Conservation (phyloP, 2,329 filamentous ascomycete species). For the Tricladium varicosporioides region DNA sequence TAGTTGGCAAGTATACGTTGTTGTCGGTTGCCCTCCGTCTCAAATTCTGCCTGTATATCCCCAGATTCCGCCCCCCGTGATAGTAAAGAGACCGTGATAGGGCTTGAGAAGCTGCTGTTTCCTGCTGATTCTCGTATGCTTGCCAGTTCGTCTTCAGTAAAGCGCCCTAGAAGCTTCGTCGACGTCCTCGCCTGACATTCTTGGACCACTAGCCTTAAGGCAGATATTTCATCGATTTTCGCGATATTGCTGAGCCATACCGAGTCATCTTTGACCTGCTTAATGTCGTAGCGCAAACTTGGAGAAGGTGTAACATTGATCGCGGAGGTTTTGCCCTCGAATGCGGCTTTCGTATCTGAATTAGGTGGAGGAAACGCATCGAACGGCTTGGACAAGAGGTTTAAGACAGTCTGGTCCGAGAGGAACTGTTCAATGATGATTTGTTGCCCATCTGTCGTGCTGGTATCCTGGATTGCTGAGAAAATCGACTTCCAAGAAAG, state of each 20-base stretch:
- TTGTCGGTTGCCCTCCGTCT: slow-evolving; percentile 59
- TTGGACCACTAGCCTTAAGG: slow-evolving; percentile 74
- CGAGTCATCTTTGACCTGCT: slow-evolving; percentile 79
- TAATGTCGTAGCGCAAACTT: slow-evolving; percentile 68
- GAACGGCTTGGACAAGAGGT: slow-evolving; percentile 66
- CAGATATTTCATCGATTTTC: slow-evolving; percentile 76
- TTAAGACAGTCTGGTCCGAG: slow-evolving; percentile 63
- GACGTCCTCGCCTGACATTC: slow-evolving; percentile 82
- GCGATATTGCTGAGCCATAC: slow-evolving; percentile 80
- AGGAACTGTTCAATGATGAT: slow-evolving; percentile 62
- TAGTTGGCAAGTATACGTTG: slow-evolving; percentile 70
- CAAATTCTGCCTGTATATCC: slow-evolving; percentile 56
- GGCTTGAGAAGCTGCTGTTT: slow-evolving; percentile 56
- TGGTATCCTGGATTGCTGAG: slow-evolving; percentile 51
- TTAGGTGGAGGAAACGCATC: slow-evolving; percentile 64
- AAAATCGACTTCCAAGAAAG: slow-evolving; percentile 68
- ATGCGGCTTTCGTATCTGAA: slow-evolving; percentile 64
- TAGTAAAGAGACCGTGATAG: slow-evolving; percentile 46
- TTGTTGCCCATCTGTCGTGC: slow-evolving; percentile 53
- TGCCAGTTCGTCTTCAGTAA: slow-evolving; percentile 75
- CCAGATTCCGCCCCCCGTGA: slow-evolving; percentile 35
- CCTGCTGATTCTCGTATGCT: slow-evolving; percentile 75
- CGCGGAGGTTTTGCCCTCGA: slow-evolving; percentile 81
- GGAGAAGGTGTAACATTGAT: slow-evolving; percentile 75
- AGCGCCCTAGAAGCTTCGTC: slow-evolving; percentile 66